Evolutionary conservation across 257 asterid species (phyloP), one percentile per base, ranked within the genome.

Genomic region (Cynanchum wilfordii): DNA sequence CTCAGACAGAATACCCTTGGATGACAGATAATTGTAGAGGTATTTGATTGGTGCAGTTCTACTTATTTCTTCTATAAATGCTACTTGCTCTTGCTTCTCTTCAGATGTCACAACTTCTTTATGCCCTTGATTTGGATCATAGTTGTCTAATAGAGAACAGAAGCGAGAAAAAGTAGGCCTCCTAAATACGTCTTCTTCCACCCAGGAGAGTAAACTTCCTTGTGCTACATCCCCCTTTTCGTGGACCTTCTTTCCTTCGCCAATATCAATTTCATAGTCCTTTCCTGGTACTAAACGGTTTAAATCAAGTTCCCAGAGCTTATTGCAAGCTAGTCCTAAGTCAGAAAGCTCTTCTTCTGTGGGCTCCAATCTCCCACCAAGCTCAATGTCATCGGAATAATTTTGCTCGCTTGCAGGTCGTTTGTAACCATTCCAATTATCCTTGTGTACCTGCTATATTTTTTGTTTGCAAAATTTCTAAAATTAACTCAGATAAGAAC

Each of bases 1-100:
- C 58, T 63, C 89, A 42, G 94, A 73, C 16, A 77, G 78, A 62
- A 84, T 30, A 60, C 93, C 83, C 86, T 88, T 91, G 29, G 86
- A 84, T 33, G 66, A 72, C 67, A 93, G 88, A 88, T 87, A 89
- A 83, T 82, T 89, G 82, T 88, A 86, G 66, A 93, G 92, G 83
- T 89, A 93, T 76, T 84, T 88, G 58, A 93, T 88, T 69, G 96
- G 96, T 66, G 96, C 97, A 69, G 96, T 93, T 81, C 97, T 84
- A 79, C 97, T 88, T 63, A 91, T 88, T 89, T 93, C 98, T 83
- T 93, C 98, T 3, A 93, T 80, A 79, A 93, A 93, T 52, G 96
- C 96, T 63, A 77, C 83, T 77, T 93, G 86, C 81, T 93, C 98
- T 84, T 87, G 90, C 81, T 72, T 87, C 86, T 91, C 98, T 80